Percentiles rank a stretch among this genome's conserved stretches.
phyloP scores from a whole-genome alignment of 78 protist species.

The Guillardia theta region DNA sequence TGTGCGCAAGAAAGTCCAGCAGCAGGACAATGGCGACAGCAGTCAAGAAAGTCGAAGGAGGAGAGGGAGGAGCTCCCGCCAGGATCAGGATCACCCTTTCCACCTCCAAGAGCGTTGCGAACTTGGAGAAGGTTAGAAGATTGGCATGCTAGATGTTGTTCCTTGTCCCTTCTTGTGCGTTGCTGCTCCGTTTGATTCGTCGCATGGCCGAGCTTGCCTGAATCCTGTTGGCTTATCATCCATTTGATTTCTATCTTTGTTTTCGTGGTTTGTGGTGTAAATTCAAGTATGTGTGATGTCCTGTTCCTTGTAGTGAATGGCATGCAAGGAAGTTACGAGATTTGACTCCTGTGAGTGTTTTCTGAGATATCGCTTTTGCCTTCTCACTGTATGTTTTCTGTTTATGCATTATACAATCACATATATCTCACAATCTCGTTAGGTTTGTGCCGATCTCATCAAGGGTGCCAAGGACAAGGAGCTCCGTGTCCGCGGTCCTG shows the following conservation, averaged over 20 bases:
- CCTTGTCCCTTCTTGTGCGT: neutral
- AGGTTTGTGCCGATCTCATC: conserved; percentile 91
- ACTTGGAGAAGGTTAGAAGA: conserved; percentile 90
- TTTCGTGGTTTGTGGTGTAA: no score
- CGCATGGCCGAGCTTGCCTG: no score
- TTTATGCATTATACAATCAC: no score
- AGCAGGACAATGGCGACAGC: neutral
- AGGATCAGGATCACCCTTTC: conserved; percentile 95
- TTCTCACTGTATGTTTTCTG: neutral
- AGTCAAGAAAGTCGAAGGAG: conserved; percentile 41
- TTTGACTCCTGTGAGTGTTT: neutral
- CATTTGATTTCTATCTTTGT: no score
- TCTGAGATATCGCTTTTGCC: neutral
- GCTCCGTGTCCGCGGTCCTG: conserved; percentile 96
- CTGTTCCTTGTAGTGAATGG: no score
- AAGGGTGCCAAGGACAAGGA: conserved; percentile 79
- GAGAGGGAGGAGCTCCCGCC: neutral
- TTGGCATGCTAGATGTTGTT: neutral
- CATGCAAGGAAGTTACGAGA: no score
- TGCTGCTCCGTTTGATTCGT: no score
- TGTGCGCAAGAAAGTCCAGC: neutral
- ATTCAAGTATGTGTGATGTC: no score
- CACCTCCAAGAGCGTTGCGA: conserved; percentile 81
- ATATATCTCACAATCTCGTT: no score
- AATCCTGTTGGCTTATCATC: no score